These are phyloP conservation scores for Rutstroemia sp. DNA, from an alignment of 2,329 filamentous ascomycete genomes.

Conservation along the genomic window DNA sequence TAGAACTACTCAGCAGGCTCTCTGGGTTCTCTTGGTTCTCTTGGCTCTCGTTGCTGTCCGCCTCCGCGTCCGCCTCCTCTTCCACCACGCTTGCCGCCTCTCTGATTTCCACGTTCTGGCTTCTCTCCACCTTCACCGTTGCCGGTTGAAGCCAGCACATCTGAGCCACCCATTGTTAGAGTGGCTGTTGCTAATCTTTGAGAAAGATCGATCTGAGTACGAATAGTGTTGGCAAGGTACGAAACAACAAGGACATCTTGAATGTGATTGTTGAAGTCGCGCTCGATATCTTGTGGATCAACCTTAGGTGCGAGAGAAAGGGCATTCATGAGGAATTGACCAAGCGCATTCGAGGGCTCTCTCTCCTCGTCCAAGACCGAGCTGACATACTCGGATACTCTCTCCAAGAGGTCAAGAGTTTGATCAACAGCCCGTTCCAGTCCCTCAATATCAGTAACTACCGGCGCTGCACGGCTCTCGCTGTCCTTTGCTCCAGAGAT, in stretches of 20 bases:
- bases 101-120: slow-evolving; percentile 37
- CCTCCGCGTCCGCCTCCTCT: slow-evolving; percentile 44
- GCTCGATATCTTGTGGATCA: slow-evolving; percentile 80
- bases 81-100: slow-evolving; percentile 40
- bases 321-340: slow-evolving; percentile 91
- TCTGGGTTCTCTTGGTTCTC: slow-evolving; percentile 44
- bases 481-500: slow-evolving; percentile 74
- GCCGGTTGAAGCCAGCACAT: slow-evolving; percentile 30
- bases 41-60: slow-evolving; percentile 41
- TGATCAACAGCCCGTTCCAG: slow-evolving; percentile 81
- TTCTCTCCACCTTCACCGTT: slow-evolving; percentile 40
- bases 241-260: slow-evolving; percentile 98
- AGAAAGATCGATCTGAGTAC: slow-evolving; percentile 96
- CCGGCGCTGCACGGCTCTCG: slow-evolving; percentile 64
- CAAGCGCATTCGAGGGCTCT: slow-evolving; percentile 81
- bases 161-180: slow-evolving; percentile 49
- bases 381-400: slow-evolving; percentile 86
- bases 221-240: slow-evolving; percentile 97
- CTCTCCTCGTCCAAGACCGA: slow-evolving; percentile 91
- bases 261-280: slow-evolving; percentile 99
- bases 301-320: slow-evolving; percentile 93
- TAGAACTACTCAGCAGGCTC: slow-evolving; percentile 9
- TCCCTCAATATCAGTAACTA: slow-evolving; percentile 84
- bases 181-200: slow-evolving; percentile 84
- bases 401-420: slow-evolving; percentile 81